Base-by-base conservation (phyloP, 108 stramenopile species). In the Cylindrotheca closterium region DNA sequence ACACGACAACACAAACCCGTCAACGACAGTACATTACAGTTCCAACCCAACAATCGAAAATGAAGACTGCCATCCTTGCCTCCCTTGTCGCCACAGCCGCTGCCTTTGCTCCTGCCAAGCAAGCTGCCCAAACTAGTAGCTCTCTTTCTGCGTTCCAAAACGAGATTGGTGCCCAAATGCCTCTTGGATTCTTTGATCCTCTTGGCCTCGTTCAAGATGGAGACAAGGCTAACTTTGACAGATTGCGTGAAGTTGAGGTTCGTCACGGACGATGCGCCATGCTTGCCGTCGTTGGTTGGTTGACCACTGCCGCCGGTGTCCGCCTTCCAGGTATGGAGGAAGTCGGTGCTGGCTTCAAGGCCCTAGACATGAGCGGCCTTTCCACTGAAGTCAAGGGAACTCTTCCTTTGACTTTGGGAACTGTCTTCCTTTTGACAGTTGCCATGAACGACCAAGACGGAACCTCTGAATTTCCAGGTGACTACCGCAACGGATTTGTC, bases 111-210 rank as follows among this genome's bases (percentile, higher is more conserved):
- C 76, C 80, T 42, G 37, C 15, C 19, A 23, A 71, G 58, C 63
- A 71, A 25, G 31, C 19, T 32, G 70, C 63, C 4, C 30, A 42
- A 75, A 79, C 29, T 47, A 70, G 25, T 75, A 57, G 75, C 79
- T 25, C 82, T 64, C 74, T 83, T 29, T 73, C 74, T 55, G 79
- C 71, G 55, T 79, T 63, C 84, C 89, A 81, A 62, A 58, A 65
- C 55, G 67, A 61, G 26, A 77, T 83, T 45, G 82, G 82, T 34
- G 88, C 81, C 12, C 85, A 86, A 58, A 45, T 71, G 2, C 91
- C 91, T 22, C 78, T 89, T 48, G 88, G 85, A 51, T 89, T 83
- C 82, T 89, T 82, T 73, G 88, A 89, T 68, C 86, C 86, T 47
- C 79, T 88, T 54, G 48, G 86, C 76, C 12, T 29, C 59, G 21